Percentiles rank a stretch among this genome's conserved stretches.
Conservation (phyloP, 345 rosid species). For the Brassica juncea region DNA sequence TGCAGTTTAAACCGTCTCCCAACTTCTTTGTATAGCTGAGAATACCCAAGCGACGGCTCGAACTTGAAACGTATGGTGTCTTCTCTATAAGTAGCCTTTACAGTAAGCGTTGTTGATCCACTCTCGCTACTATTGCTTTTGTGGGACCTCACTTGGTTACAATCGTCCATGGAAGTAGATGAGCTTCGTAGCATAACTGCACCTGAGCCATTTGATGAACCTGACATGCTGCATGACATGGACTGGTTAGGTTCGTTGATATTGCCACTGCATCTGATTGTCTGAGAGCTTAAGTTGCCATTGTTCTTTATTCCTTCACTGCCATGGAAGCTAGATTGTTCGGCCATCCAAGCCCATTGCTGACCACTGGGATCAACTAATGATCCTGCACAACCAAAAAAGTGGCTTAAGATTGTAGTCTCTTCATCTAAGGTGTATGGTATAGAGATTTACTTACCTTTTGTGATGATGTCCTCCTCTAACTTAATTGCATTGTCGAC, state of each 20-base stretch:
- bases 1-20: conserved; percentile 75
- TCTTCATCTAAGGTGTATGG: not conserved
- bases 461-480: conserved; percentile 53
- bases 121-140: conserved; percentile 53
- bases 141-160: conserved; percentile 44
- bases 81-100: conserved; percentile 79
- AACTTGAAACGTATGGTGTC: conserved; percentile 85
- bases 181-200: conserved; percentile 52
- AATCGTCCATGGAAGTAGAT: conserved; percentile 63
- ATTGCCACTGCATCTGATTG: conserved; percentile 48
- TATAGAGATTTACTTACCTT: conserved; percentile 27
- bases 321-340: conserved; percentile 36
- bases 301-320: conserved; percentile 47
- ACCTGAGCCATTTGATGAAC: conserved; percentile 66
- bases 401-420: not conserved
- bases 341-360: conserved; percentile 44
- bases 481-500: conserved; percentile 53
- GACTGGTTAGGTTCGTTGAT: conserved; percentile 51
- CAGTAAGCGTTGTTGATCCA: conserved; percentile 51
- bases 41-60: conserved; percentile 63
- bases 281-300: conserved; percentile 42
- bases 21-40: conserved; percentile 79
- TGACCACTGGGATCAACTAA: conserved; percentile 39
- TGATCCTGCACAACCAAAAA: conserved; percentile 36
- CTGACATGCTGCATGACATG: conserved; percentile 61